A percentile compares a stretch with the other conserved stretches of the same genome.
Conservation (phyloP, 192 early-diverging fungal species). For the Rhizoclosmatium sp. region DNA sequence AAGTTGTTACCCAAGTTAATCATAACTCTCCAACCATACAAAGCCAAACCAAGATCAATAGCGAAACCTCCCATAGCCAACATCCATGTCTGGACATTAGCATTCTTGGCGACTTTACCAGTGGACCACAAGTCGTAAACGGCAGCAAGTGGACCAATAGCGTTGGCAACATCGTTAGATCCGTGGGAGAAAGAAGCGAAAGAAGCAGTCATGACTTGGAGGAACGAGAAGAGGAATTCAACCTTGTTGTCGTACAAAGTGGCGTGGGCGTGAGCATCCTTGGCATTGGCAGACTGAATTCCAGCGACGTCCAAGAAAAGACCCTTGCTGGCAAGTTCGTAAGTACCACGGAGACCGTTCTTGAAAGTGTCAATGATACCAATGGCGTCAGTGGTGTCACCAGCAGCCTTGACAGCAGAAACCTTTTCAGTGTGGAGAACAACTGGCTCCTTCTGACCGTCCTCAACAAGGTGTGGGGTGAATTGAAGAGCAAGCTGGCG, state of each 20-base stretch:
- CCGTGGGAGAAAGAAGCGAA: slow-evolving; percentile 88
- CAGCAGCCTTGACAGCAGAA: slow-evolving; percentile 31
- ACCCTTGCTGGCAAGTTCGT: slow-evolving; percentile 12
- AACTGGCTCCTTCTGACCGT: slow-evolving; percentile 28
- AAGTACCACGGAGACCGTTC: background rate
- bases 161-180: slow-evolving; percentile 87
- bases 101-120: slow-evolving; percentile 58
- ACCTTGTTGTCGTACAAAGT: slow-evolving; percentile 74
- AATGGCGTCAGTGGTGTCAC: slow-evolving; percentile 41
- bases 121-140: slow-evolving; percentile 77
- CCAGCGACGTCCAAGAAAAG: slow-evolving; percentile 51
- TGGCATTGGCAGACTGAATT: slow-evolving; percentile 36
- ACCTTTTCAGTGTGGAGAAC: slow-evolving; percentile 44
- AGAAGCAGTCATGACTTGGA: slow-evolving; percentile 82
- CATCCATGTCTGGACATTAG: slow-evolving; percentile 77
- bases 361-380: slow-evolving; percentile 16
- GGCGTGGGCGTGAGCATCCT: slow-evolving; percentile 69
- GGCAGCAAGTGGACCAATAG: slow-evolving; percentile 79
- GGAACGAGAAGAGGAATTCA: slow-evolving; percentile 83
- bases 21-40: slow-evolving; percentile 83
- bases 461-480: slow-evolving; percentile 24
- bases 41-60: slow-evolving; percentile 79
- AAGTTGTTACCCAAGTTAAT: slow-evolving; percentile 82
- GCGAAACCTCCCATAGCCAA: slow-evolving; percentile 74
- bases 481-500: slow-evolving; percentile 11